Conservation (phyloP, 306 rosid genomes). For the Coriaria nepalensis region DNA sequence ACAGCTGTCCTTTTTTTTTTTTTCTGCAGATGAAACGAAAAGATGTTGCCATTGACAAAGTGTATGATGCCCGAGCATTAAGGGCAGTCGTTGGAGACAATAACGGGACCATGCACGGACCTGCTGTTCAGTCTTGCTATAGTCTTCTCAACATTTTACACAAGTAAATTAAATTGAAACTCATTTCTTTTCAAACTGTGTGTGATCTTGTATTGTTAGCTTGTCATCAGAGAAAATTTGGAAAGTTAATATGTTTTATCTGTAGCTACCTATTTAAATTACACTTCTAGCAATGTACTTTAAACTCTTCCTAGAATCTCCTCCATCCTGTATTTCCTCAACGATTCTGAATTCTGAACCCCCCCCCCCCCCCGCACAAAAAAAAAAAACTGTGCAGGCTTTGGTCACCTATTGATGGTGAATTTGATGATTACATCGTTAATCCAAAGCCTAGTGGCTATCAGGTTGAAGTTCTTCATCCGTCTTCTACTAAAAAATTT, state of each 20-base stretch:
- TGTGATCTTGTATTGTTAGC: no score
- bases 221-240: no score
- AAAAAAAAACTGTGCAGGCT: slow-evolving; percentile 45
- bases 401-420: slow-evolving; percentile 93
- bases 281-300: no score
- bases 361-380: no score
- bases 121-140: slow-evolving; percentile 90
- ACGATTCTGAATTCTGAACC: background rate
- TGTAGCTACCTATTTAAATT: no score
- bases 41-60: slow-evolving; percentile 62
- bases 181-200: slow-evolving; percentile 5
- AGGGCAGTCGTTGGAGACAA: slow-evolving; percentile 97
- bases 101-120: slow-evolving; percentile 82
- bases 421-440: slow-evolving; percentile 88
- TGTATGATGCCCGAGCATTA: slow-evolving; percentile 89
- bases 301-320: background rate
- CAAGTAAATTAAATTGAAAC: slow-evolving; percentile 37
- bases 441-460: slow-evolving; percentile 97
- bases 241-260: no score
- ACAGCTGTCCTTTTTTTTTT: background rate
- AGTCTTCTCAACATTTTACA: slow-evolving; percentile 81
- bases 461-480: slow-evolving; percentile 49
- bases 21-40: slow-evolving; percentile 72
- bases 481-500: background rate
- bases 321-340: background rate